Conservation (phyloP, 345 rosid genomes). For the Combretum micranthum region DNA sequence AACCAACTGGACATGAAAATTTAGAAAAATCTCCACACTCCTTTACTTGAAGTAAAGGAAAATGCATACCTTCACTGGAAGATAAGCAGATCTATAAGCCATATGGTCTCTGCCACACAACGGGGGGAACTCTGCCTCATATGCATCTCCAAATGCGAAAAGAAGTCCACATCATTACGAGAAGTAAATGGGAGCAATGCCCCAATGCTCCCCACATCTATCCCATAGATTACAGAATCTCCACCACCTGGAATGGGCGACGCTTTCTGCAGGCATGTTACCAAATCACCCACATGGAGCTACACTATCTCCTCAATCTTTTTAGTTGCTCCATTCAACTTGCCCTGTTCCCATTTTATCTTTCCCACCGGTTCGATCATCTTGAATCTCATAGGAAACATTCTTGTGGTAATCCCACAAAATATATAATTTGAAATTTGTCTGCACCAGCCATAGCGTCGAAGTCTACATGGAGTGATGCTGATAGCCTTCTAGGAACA, state of each 20-base stretch:
- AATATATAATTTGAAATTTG: conserved; percentile 85
- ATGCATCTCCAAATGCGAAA: conserved; percentile 97
- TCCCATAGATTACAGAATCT: conserved; percentile 80
- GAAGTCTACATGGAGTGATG: conserved; percentile 79
- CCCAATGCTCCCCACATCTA: conserved; percentile 92
- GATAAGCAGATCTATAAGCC: conserved; percentile 93
- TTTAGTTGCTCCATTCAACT: conserved; percentile 92
- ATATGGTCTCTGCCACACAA: conserved; percentile 82
- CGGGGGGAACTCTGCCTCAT: conserved; percentile 98
- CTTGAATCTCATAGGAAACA: conserved; percentile 93
- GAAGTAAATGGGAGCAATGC: conserved; percentile 90
- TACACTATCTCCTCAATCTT: conserved; percentile 94
- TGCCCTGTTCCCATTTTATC: conserved; percentile 99
- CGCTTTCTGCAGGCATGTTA: conserved; percentile 80
- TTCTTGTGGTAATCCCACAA: conserved; percentile 85
- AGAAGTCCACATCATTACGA: conserved; percentile 92
- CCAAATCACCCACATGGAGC: conserved; percentile 85
- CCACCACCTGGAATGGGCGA: conserved; percentile 92
- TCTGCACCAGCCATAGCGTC: conserved; percentile 97
- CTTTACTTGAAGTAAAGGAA: neutral
- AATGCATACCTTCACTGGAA: conserved; percentile 75
- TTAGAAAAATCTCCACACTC: neutral
- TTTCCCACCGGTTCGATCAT: conserved; percentile 96
- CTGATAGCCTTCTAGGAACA: conserved; percentile 94
- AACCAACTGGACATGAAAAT: neutral